Evolutionary conservation across 169 alveolate genomes (phyloP).

Genomic region (Besnoitia besnoiti): DNA sequence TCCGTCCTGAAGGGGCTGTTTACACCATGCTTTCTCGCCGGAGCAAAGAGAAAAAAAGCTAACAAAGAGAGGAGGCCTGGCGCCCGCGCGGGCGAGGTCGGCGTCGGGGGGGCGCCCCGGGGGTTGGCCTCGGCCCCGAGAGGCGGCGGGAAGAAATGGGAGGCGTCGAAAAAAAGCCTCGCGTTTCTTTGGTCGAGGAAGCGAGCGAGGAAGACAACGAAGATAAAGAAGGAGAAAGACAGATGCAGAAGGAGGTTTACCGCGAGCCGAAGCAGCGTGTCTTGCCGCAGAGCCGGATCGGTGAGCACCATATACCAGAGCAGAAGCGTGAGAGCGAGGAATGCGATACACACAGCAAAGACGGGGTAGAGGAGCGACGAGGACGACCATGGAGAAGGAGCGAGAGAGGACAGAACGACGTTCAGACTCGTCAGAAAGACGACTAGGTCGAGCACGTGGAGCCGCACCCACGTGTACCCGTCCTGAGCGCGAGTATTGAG

Average conservation of each 20-base stretch:
- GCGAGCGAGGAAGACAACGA: background rate
- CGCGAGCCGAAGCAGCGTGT: constrained; percentile 15
- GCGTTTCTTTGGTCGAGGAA: background rate
- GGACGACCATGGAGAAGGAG: background rate
- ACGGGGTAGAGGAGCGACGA: background rate
- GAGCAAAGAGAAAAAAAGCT: background rate
- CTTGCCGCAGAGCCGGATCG: constrained; percentile 23
- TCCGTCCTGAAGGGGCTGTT: background rate
- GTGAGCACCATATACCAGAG: background rate
- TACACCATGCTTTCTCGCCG: background rate
- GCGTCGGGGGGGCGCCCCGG: background rate
- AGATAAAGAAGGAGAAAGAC: background rate
- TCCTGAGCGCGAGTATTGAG: constrained; percentile 27
- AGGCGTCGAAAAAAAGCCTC: too few relatives aligned
- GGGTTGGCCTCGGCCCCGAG: background rate
- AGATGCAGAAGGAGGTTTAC: constrained; percentile 29
- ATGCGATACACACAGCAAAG: background rate
- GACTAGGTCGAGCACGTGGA: constrained; percentile 58
- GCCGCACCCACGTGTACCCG: constrained; percentile 58
- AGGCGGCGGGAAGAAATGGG: background rate
- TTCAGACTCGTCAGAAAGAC: constrained; percentile 2
- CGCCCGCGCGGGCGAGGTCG: background rate
- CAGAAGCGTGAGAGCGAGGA: background rate
- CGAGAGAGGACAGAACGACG: background rate
- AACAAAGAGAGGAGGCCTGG: background rate